Evolutionary conservation across 176 grass and related monocot genomes (phyloP).

Genomic region (Eremochloa ophiuroides): DNA sequence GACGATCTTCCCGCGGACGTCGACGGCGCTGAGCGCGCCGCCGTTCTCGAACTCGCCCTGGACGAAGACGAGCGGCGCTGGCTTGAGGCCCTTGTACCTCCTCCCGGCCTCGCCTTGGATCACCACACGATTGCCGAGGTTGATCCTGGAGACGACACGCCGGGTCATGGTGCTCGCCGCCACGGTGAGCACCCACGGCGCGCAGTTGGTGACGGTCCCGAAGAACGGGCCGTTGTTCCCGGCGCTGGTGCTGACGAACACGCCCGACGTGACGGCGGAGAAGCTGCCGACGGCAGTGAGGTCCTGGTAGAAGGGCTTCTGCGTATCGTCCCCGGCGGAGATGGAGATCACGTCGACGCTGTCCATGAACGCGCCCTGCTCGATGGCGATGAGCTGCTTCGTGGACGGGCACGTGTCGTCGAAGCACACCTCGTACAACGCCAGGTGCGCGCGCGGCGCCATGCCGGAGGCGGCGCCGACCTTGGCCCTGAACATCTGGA

Average conservation of each 20-base stretch:
- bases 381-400: conserved; percentile 42
- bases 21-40: conserved; percentile 10
- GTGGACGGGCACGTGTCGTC: conserved; percentile 21
- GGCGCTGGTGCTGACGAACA: conserved; percentile 37
- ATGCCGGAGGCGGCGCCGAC: conserved; percentile 44
- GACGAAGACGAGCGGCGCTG: conserved; percentile 33
- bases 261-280: conserved; percentile 26
- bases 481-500: background rate
- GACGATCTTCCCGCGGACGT: conserved; percentile 52
- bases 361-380: conserved; percentile 48
- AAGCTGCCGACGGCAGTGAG: conserved; percentile 37
- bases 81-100: background rate
- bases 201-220: conserved; percentile 34
- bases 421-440: conserved; percentile 47
- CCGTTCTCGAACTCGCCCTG: conserved; percentile 22
- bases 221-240: conserved; percentile 24
- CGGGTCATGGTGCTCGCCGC: conserved; percentile 53
- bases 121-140: conserved; percentile 46
- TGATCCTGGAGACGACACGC: conserved; percentile 25
- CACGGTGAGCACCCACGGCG: conserved; percentile 49
- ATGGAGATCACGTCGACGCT: conserved; percentile 70
- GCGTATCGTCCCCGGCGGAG: conserved; percentile 30
- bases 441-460: conserved; percentile 59
- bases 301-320: conserved; percentile 50
- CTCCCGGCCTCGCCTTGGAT: conserved; percentile 40